Evolutionary conservation across 306 rosid genomes (phyloP).

Genomic region (Mucuna pruriens): DNA sequence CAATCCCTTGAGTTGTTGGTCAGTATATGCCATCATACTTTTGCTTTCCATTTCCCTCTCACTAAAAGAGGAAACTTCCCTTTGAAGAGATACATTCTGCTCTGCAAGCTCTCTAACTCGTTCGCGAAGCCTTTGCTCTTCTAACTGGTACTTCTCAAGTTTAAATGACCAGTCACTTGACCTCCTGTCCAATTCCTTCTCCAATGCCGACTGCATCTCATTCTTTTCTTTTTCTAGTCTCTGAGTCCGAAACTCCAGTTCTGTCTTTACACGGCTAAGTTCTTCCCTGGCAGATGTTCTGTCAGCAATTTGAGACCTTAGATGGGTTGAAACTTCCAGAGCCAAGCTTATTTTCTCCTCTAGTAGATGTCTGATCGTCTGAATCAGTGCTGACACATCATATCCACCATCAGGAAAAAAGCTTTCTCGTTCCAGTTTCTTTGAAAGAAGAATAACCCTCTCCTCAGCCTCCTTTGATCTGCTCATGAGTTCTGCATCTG

Average conservation of each 20-base stretch:
- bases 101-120: conserved; percentile 99
- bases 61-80: conserved; percentile 75
- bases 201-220: conserved; percentile 86
- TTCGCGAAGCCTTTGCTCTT: conserved; percentile 92
- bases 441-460: conserved; percentile 67
- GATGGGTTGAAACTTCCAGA: conserved; percentile 73
- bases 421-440: conserved; percentile 71
- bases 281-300: conserved; percentile 75
- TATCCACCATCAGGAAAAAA: conserved; percentile 62
- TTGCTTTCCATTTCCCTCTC: conserved; percentile 75
- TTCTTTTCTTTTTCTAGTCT: conserved; percentile 87
- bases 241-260: conserved; percentile 58
- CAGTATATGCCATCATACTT: conserved; percentile 54
- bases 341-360: conserved; percentile 80
- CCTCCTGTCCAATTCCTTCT: conserved; percentile 94
- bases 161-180: conserved; percentile 92
- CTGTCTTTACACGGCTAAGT: conserved; percentile 60
- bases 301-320: conserved; percentile 77
- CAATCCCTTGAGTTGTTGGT: conserved; percentile 66
- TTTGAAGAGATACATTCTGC: conserved; percentile 93
- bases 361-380: conserved; percentile 60
- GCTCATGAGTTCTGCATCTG: conserved; percentile 65
- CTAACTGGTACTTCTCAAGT: conserved; percentile 86
- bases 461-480: conserved; percentile 81
- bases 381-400: conserved; percentile 67